Evolutionary conservation across 768 basidiomycete genomes (phyloP).

Genomic region (Tricholoma sp.): DNA sequence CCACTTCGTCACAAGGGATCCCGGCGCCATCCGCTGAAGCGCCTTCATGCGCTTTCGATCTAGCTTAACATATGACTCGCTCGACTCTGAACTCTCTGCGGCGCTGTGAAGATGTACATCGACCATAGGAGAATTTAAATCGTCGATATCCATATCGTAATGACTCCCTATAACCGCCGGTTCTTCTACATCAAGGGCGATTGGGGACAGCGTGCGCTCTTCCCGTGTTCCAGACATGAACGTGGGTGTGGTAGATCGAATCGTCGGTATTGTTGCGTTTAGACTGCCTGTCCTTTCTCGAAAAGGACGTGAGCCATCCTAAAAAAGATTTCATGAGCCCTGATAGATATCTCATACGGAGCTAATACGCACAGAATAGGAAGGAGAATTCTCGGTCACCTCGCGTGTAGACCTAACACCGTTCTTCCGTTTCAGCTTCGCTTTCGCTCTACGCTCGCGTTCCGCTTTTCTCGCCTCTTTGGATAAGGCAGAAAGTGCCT

Average conservation of each 20-base stretch:
- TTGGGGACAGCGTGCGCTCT: not conserved
- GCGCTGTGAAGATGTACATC: not conserved
- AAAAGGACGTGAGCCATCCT: not conserved
- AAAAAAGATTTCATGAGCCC: not conserved
- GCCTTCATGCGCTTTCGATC: slow-evolving; percentile 33
- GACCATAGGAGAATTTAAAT: not conserved
- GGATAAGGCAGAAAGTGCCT: slow-evolving; percentile 22
- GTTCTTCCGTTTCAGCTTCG: slow-evolving; percentile 8
- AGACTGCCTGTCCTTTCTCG: not conserved
- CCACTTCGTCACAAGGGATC: slow-evolving; percentile 41
- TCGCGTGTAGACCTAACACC: slow-evolving; percentile 9
- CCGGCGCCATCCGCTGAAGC: slow-evolving; percentile 49
- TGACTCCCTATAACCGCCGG: not conserved
- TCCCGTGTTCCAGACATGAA: not conserved
- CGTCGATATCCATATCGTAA: not conserved
- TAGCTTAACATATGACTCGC: not conserved
- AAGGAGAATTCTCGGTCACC: not conserved
- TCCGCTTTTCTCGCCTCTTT: slow-evolving; percentile 28
- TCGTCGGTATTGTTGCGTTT: not conserved
- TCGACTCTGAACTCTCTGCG: not conserved
- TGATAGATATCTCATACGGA: no score
- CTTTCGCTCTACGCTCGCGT: slow-evolving; percentile 10
- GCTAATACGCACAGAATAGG: not conserved
- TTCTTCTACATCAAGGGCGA: not conserved
- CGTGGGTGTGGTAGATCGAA: not conserved